Evolutionary conservation across 495 filamentous ascomycete genomes (phyloP).

Genomic region (Beverwykella pulmonaria): DNA sequence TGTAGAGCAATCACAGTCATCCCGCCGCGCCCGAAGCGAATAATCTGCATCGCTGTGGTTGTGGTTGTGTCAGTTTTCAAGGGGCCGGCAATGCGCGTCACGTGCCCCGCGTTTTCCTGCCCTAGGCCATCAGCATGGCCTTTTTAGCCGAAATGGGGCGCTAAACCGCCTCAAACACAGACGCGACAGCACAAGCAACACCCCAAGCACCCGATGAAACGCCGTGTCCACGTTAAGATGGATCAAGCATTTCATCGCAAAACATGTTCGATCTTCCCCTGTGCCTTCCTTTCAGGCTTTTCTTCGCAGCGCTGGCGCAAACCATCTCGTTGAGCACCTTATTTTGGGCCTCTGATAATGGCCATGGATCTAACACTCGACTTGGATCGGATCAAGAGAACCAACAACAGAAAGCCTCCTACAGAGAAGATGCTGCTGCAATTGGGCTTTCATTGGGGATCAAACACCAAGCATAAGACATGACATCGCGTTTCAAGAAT

Average conservation of each 20-base stretch:
- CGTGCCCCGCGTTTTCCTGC: constrained; percentile 11
- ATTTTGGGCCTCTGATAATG: not conserved
- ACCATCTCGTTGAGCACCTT: not conserved
- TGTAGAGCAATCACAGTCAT: not conserved
- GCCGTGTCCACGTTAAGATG: constrained; percentile 17
- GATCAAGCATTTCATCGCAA: constrained; percentile 18
- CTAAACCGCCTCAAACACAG: constrained; percentile 22
- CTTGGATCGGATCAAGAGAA: too few species aligned
- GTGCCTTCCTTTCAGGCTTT: not conserved
- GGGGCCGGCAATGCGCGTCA: not conserved
- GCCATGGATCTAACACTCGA: too few species aligned
- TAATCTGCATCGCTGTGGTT: not conserved
- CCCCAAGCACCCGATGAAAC: constrained; percentile 10
- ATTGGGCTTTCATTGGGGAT: not conserved
- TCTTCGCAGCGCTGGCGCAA: not conserved
- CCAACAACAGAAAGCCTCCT: too few species aligned
- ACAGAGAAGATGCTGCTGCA: not conserved
- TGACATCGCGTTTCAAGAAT: constrained; percentile 7
- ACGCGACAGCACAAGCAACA: constrained; percentile 17
- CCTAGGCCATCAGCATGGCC: not conserved
- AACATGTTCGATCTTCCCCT: not conserved
- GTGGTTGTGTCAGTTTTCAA: too few species aligned
- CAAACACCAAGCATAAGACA: constrained; percentile 20
- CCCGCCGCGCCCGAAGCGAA: not conserved
- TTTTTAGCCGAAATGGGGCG: constrained; percentile 2